A percentile compares a stretch with the other conserved stretches of the same genome.
Conservation (phyloP, 2,329 filamentous ascomycete genomes). For the Pseudodiploospora longispora region DNA sequence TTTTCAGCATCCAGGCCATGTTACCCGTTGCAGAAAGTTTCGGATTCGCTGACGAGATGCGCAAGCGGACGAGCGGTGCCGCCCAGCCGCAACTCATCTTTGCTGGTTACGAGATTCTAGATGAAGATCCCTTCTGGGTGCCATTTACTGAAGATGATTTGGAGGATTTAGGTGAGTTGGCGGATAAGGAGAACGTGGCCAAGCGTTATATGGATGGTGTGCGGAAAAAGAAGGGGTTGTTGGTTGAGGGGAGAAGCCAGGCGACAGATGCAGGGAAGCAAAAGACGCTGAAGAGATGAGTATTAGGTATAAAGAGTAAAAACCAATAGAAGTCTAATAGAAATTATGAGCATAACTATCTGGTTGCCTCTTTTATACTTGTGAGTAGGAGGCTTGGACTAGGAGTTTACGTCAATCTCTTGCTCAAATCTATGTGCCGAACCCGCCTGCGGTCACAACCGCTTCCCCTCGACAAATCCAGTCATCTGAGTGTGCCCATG, state of each 20-base stretch:
- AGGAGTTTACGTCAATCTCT: too few relatives aligned
- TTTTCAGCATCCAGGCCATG: constrained; percentile 85
- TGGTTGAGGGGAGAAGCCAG: constrained; percentile 69
- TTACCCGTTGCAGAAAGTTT: constrained; percentile 93
- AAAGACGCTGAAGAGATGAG: constrained; percentile 55
- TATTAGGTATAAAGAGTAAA: neutral
- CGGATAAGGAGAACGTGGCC: constrained; percentile 90
- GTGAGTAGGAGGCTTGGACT: too few relatives aligned
- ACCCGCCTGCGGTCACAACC: too few relatives aligned
- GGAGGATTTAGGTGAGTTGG: constrained; percentile 90
- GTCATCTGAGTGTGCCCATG: too few relatives aligned
- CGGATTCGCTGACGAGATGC: constrained; percentile 92
- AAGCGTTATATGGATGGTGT: constrained; percentile 94
- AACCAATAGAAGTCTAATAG: too few relatives aligned
- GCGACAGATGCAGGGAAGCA: constrained; percentile 91
- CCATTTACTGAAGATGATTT: constrained; percentile 93
- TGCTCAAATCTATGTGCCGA: too few relatives aligned
- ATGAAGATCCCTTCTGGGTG: constrained; percentile 97
- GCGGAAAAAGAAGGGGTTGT: constrained; percentile 74
- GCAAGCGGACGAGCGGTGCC: constrained; percentile 83
- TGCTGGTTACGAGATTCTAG: constrained; percentile 82
- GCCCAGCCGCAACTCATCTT: constrained; percentile 92
- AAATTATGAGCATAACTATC: too few relatives aligned
- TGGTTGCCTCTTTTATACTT: too few relatives aligned
- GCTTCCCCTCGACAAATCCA: too few relatives aligned